Evolutionary conservation across 139 green algal species (phyloP).

Genomic region (Eudorina sp.): DNA sequence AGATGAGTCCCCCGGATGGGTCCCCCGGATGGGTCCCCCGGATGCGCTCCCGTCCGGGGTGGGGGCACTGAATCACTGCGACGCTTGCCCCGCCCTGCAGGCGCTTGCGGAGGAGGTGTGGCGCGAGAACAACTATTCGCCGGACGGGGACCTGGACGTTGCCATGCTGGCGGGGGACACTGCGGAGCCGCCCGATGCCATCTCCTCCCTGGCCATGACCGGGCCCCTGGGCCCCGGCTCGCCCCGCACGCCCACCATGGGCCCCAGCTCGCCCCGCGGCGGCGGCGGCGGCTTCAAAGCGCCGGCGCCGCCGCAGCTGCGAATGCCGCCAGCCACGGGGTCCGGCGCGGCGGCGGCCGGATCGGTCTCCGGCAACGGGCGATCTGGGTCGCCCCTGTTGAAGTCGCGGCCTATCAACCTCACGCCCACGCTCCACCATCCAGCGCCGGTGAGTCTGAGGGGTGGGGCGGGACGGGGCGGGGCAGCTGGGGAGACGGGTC

Average conservation of each 20-base stretch:
- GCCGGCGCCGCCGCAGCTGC: constrained; percentile 10
- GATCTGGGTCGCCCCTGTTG: constrained; percentile 13
- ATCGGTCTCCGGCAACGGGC: background rate
- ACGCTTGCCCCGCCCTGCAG: background rate
- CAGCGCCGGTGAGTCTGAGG: too few relatives aligned
- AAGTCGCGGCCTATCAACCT: constrained; percentile 29
- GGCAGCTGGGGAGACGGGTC: background rate
- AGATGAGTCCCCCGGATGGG: too few relatives aligned
- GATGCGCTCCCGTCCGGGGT: too few relatives aligned
- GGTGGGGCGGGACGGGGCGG: background rate
- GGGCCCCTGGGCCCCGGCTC: too few relatives aligned
- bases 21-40: too few relatives aligned
- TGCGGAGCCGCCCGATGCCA: too few relatives aligned
- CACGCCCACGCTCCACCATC: constrained; percentile 33
- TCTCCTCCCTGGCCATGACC: too few relatives aligned
- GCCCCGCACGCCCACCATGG: too few relatives aligned
- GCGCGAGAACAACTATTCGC: constrained; percentile 15
- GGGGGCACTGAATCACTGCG: too few relatives aligned
- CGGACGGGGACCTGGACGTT: too few relatives aligned
- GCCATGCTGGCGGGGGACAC: too few relatives aligned
- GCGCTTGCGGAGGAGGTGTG: background rate
- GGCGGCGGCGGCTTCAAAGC: background rate
- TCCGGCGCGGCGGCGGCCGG: background rate
- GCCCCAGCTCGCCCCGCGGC: background rate
- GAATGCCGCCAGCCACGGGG: background rate